These are phyloP conservation scores for Trichoderma asperelloides DNA, from an alignment of 495 filamentous ascomycete genomes.

Conservation along the genomic window DNA sequence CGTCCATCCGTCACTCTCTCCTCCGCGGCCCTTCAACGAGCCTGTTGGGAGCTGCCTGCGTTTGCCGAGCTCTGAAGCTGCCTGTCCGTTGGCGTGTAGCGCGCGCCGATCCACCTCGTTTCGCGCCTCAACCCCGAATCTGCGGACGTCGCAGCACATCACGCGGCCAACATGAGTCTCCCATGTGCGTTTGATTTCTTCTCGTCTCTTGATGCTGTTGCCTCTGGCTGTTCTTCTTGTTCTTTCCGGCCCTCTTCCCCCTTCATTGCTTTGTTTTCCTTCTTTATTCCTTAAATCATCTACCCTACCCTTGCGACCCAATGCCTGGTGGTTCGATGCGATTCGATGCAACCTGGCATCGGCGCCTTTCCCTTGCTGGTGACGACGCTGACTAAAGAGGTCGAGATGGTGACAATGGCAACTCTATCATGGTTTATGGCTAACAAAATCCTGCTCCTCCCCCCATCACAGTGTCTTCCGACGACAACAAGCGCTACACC, in stretches of 20 bases:
- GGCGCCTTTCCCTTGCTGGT: too few relatives aligned
- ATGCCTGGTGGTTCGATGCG: neutral
- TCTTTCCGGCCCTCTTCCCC: neutral
- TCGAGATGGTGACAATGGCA: neutral
- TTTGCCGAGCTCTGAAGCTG: neutral
- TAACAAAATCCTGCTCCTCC: neutral
- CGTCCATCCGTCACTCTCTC: neutral
- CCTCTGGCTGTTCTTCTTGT: neutral
- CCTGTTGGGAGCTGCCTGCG: neutral
- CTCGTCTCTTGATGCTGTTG: neutral
- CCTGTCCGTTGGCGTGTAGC: constrained; percentile 3
- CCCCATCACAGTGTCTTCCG: constrained; percentile 49
- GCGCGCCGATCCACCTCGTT: constrained; percentile 5
- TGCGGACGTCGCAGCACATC: neutral
- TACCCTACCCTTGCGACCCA: neutral
- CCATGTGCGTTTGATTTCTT: neutral
- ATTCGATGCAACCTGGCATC: too few relatives aligned
- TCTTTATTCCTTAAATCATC: neutral
- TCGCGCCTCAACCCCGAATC: neutral
- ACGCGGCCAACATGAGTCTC: constrained; percentile 6
- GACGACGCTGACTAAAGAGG: neutral
- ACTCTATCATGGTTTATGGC: neutral
- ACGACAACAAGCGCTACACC: constrained; percentile 59
- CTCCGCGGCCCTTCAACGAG: too few relatives aligned
- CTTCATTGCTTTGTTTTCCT: neutral